phyloP scores from a whole-genome alignment of 768 basidiomycete species.

The Serendipita vermifera region DNA sequence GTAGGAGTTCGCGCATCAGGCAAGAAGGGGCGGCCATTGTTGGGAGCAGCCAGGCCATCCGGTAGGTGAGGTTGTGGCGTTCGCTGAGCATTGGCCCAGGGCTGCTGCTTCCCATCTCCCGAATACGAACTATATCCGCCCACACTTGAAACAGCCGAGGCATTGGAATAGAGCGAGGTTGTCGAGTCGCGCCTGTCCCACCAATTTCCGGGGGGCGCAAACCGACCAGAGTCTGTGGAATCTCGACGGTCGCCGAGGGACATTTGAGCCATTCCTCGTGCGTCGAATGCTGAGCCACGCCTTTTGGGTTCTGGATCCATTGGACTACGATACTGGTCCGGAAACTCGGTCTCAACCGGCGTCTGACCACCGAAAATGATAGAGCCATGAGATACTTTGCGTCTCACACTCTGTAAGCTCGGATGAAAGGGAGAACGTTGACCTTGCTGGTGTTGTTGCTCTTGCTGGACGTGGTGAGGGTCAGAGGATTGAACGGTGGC shows the following conservation, averaged over 20 bases:
- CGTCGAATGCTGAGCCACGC: conserved; percentile 71
- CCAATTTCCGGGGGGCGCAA: conserved; percentile 30
- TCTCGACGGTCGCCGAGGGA: conserved; percentile 66
- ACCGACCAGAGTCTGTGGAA: conserved; percentile 45
- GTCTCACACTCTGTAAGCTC: conserved; percentile 51
- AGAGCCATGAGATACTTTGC: conserved; percentile 61
- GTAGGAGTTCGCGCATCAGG: conserved; percentile 22
- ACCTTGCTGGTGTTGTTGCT: neutral
- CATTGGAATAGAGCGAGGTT: conserved; percentile 54
- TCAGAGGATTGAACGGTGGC: conserved; percentile 32
- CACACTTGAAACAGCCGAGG: conserved; percentile 29
- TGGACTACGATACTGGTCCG: neutral
- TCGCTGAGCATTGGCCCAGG: neutral
- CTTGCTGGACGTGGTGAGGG: conserved; percentile 1
- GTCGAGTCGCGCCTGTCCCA: conserved; percentile 68
- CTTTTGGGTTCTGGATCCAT: conserved; percentile 54
- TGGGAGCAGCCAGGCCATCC: conserved; percentile 17
- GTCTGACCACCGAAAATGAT: conserved; percentile 12
- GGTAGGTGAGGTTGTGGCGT: conserved; percentile 1
- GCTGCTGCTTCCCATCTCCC: conserved; percentile 30
- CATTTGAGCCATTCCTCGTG: conserved; percentile 59
- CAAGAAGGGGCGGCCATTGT: conserved; percentile 21
- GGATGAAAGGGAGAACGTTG: conserved; percentile 12
- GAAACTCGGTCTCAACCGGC: conserved; percentile 7
- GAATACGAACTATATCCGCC: conserved; percentile 43